Percentiles rank a stretch among this genome's conserved stretches.
Evolutionary conservation across 768 basidiomycete species (phyloP).

Genomic region (Phlebiopsis flavidoalba): DNA sequence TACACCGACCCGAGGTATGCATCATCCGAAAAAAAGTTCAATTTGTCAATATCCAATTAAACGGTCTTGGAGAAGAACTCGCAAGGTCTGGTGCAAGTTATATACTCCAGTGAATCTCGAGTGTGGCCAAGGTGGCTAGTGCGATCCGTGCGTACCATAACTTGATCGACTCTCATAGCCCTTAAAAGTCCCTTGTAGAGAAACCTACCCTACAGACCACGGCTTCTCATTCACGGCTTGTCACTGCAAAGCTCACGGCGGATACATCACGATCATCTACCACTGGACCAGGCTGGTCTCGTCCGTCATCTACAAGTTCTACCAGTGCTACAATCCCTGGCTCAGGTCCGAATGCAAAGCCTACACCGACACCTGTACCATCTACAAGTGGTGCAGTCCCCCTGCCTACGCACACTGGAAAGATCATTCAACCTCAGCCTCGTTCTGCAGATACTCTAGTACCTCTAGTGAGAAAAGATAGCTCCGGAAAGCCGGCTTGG

Average conservation of each 20-base stretch:
- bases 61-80: constrained; percentile 92
- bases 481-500: constrained; percentile 60
- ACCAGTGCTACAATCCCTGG: constrained; percentile 47
- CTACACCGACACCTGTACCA: constrained; percentile 26
- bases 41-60: constrained; percentile 92
- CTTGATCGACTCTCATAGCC: background rate
- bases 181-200: constrained; percentile 28
- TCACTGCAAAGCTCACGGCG: constrained; percentile 83
- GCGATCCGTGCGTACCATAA: constrained; percentile 42
- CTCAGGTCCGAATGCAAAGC: constrained; percentile 33
- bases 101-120: constrained; percentile 38
- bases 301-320: constrained; percentile 69
- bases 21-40: constrained; percentile 88
- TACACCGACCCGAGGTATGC: constrained; percentile 23
- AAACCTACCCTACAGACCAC: constrained; percentile 54
- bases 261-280: constrained; percentile 51
- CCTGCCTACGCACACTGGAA: constrained; percentile 54
- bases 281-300: constrained; percentile 70
- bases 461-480: constrained; percentile 18
- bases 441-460: constrained; percentile 32
- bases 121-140: constrained; percentile 45
- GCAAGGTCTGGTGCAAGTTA: constrained; percentile 46
- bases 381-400: constrained; percentile 27
- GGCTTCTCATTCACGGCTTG: constrained; percentile 69
- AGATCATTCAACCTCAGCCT: constrained; percentile 66